These are phyloP conservation scores for Hygrocybe punicea DNA, from an alignment of 768 basidiomycete species.

Conservation along the genomic window DNA sequence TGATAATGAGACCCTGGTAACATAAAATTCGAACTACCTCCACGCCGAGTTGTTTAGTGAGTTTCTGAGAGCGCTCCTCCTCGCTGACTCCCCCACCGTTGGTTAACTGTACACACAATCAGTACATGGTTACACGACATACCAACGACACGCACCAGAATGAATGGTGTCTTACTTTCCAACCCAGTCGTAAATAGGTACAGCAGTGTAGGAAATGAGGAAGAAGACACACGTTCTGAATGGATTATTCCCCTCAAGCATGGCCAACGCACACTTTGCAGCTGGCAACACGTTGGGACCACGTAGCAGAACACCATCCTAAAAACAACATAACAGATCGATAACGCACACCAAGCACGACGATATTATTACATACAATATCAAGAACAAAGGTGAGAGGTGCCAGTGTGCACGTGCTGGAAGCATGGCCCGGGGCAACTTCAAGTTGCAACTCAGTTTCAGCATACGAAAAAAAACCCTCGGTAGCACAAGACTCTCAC, in stretches of 20 bases:
- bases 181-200: neutral
- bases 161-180: slow-evolving; percentile 72
- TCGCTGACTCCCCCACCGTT: slow-evolving; percentile 83
- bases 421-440: too few species aligned
- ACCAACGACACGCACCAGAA: slow-evolving; percentile 51
- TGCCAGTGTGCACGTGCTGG: slow-evolving; percentile 21
- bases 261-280: slow-evolving; percentile 69
- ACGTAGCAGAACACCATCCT: slow-evolving; percentile 92
- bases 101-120: slow-evolving; percentile 53
- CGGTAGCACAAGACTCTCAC: too few species aligned
- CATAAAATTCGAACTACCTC: too few species aligned
- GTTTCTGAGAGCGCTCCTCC: slow-evolving; percentile 53
- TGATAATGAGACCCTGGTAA: too few species aligned
- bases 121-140: neutral
- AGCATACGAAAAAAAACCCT: too few species aligned
- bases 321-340: slow-evolving; percentile 22
- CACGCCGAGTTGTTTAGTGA: slow-evolving; percentile 61
- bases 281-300: slow-evolving; percentile 71
- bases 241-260: slow-evolving; percentile 76
- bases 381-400: slow-evolving; percentile 39
- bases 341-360: neutral
- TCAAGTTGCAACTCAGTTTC: too few species aligned
- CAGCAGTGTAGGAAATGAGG: slow-evolving; percentile 6
- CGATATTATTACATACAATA: neutral
- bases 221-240: slow-evolving; percentile 52